Percentiles rank a stretch among this genome's conserved stretches.
These are phyloP conservation scores for Backusella morwellensis DNA, from an alignment of 192 early-diverging fungal genomes.

Conservation along the genomic window DNA sequence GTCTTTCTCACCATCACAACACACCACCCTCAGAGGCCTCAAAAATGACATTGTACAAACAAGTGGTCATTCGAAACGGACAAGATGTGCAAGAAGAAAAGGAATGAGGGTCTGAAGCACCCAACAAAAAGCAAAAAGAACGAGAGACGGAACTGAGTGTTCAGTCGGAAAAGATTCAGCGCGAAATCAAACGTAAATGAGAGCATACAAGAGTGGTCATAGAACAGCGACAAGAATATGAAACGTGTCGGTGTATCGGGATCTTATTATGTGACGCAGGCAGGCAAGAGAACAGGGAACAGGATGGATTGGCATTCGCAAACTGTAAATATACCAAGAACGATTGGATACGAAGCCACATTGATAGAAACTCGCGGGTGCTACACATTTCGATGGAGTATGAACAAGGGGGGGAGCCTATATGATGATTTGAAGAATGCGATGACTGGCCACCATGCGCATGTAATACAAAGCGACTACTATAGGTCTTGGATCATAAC, in stretches of 20 bases:
- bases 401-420: too few species aligned
- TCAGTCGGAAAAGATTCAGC: conserved; percentile 31
- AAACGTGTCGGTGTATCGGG: conserved; percentile 40
- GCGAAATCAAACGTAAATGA: neutral
- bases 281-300: conserved; percentile 37
- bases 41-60: conserved; percentile 40
- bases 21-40: conserved; percentile 41
- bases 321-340: too few species aligned
- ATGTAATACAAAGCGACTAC: too few species aligned
- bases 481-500: too few species aligned
- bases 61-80: conserved; percentile 30
- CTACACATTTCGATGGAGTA: too few species aligned
- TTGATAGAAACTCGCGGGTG: too few species aligned
- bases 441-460: too few species aligned
- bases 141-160: conserved; percentile 34
- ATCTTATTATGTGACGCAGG: neutral
- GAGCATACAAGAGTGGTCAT: conserved; percentile 24
- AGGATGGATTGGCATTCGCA: too few species aligned
- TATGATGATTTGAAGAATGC: too few species aligned
- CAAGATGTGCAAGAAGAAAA: conserved; percentile 45
- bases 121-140: conserved; percentile 35
- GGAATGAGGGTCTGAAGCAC: conserved; percentile 37
- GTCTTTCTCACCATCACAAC: conserved; percentile 58
- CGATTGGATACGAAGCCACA: too few species aligned
- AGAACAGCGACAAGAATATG: conserved; percentile 19